Conservation (phyloP, 495 filamentous ascomycete species). For the Penicillium bovifimosum region DNA sequence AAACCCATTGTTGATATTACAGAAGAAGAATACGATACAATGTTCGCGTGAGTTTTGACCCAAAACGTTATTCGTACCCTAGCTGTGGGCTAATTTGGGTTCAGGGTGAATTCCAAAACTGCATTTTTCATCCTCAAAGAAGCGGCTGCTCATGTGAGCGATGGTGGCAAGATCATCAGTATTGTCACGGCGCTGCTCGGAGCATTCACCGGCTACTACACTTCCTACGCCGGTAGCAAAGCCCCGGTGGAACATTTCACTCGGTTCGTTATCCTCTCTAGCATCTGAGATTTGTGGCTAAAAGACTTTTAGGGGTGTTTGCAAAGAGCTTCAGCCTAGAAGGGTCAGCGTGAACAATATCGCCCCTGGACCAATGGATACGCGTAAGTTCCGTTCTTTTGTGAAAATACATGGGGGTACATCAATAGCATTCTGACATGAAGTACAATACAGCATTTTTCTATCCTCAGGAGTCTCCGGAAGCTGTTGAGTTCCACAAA, state of each 20-base stretch:
- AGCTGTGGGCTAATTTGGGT: no score
- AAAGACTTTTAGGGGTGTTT: no score
- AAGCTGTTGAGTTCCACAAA: constrained; percentile 35
- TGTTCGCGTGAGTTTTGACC: constrained; percentile 33
- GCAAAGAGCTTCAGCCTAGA: constrained; percentile 31
- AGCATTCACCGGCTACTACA: constrained; percentile 35
- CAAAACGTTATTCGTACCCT: no score
- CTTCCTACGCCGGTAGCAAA: constrained; percentile 35
- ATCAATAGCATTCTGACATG: no score
- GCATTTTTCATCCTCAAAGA: constrained; percentile 34
- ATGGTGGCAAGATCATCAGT: constrained; percentile 33
- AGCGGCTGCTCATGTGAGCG: constrained; percentile 26
- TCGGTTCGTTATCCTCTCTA: constrained; percentile 18
- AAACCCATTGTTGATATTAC: constrained; percentile 45
- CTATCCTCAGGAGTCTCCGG: constrained; percentile 32
- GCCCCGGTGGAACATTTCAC: constrained; percentile 37
- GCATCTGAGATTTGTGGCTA: no score
- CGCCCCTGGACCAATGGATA: constrained; percentile 37
- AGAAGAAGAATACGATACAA: constrained; percentile 45
- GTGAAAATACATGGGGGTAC: no score
- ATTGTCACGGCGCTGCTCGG: constrained; percentile 33
- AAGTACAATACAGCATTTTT: no score
- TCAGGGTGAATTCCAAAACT: constrained; percentile 33
- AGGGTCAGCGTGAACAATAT: constrained; percentile 32
- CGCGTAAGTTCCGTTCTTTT: no score